A percentile compares a stretch with the other conserved stretches of the same genome.
phyloP scores from a whole-genome alignment of 2,329 filamentous ascomycete species.

The Plectosphaerella plurivora region DNA sequence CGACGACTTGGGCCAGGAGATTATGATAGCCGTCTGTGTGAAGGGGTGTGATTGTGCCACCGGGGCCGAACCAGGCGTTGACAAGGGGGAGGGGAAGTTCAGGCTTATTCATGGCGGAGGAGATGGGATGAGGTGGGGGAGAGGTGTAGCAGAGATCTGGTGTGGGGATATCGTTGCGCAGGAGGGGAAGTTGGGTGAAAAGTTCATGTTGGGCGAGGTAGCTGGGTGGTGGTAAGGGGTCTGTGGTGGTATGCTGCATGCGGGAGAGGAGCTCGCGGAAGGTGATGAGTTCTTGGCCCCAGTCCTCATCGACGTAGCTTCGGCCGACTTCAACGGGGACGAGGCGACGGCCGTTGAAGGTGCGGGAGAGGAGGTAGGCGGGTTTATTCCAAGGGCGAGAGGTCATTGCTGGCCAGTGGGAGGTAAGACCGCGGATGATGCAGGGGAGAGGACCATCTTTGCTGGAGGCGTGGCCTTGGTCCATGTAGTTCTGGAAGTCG shows the following conservation, averaged over 20 bases:
- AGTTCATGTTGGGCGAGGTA: slow-evolving; percentile 94
- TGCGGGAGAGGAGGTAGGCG: slow-evolving; percentile 67
- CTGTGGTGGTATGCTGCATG: slow-evolving; percentile 35
- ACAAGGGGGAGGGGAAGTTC: slow-evolving; percentile 28
- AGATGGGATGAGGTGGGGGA: slow-evolving; percentile 53
- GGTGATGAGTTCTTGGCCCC: slow-evolving; percentile 76
- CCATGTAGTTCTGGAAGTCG: slow-evolving; percentile 59
- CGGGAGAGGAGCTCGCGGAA: slow-evolving; percentile 70
- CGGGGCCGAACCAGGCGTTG: slow-evolving; percentile 91
- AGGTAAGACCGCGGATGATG: slow-evolving; percentile 62
- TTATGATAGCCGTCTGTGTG: slow-evolving; percentile 96
- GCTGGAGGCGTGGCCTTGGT: slow-evolving; percentile 27
- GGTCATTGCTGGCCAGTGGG: slow-evolving; percentile 73
- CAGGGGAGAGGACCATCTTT: slow-evolving; percentile 51
- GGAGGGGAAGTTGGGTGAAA: slow-evolving; percentile 71
- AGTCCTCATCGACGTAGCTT: slow-evolving; percentile 80
- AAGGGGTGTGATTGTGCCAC: slow-evolving; percentile 82
- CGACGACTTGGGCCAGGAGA: slow-evolving; percentile 82
- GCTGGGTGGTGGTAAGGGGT: slow-evolving; percentile 38
- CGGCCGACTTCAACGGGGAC: slow-evolving; percentile 84
- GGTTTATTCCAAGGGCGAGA: slow-evolving; percentile 67
- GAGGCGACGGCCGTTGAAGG: slow-evolving; percentile 71
- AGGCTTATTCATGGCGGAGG: slow-evolving; percentile 2
- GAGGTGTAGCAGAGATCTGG: slow-evolving; percentile 81
- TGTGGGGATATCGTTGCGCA: slow-evolving; percentile 70